Base-by-base conservation (phyloP, 257 asterid genomes). In the Hygrophila difformis region DNA sequence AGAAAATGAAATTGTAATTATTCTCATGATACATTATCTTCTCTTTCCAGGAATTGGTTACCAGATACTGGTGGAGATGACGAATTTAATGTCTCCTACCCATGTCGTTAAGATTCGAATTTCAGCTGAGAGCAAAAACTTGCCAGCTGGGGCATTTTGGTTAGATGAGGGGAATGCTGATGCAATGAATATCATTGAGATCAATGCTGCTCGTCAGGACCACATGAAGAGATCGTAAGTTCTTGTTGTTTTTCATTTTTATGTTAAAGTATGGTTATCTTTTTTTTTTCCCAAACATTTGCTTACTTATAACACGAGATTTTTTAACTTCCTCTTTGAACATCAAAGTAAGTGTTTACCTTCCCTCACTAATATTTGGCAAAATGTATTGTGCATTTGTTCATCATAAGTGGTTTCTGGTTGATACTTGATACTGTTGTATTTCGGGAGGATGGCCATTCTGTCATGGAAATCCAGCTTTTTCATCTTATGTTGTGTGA, bases 131-230 rank as follows among this genome's bases (percentile, higher is more conserved):
- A 65, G 37, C 34, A 89, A 82, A 77, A 86, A 89, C 67, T 79
- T 89, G 57, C 98, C 98, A 0, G 64, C 66, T 47, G 96, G 98
- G 49, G 72, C 74, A 36, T 89, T 89, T 74, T 89, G 98, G 98
- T 67, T 60, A 33, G 71, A 63, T 14, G 82, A 77, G 57, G 81
- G 53, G 53, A 61, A 51, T 62, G 26, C 60, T 35, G 53, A 64
- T 69, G 22, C 61, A 36, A 60, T 55, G 18, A 60, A 55, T 19
- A 48, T 85, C 61, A 47, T 85, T 61, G 98, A 75, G 76, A 71
- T 89, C 56, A 69, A 67, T 68, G 62, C 93, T 67, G 93, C 98
- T 51, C 74, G 59, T 53, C 92, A 62, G 68, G 91, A 89, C 71
- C 62, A 70, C 55, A 60, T 61, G 22, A 70, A 70, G 40, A 68